A percentile compares a stretch with the other conserved stretches of the same genome.
phyloP scores from a whole-genome alignment of 192 early-diverging fungal species.

The Coemansia sp. region DNA sequence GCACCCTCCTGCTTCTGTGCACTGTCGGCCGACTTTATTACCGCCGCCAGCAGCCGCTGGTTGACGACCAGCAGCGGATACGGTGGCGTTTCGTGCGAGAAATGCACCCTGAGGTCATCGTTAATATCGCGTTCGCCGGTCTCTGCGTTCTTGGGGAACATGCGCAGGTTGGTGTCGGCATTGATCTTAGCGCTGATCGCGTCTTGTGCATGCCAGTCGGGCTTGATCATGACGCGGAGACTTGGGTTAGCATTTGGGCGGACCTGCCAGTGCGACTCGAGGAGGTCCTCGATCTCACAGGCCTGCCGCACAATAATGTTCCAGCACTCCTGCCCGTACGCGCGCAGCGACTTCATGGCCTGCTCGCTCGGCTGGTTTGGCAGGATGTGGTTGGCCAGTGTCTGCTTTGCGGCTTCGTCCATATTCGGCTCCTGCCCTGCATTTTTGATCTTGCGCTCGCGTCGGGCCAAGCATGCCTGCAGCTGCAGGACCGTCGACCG shows the following conservation, averaged over 20 bases:
- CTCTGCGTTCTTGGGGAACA: slow-evolving; percentile 13
- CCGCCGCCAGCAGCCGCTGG: slow-evolving; percentile 28
- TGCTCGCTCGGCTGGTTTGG: slow-evolving; percentile 44
- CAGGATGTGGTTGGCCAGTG: slow-evolving; percentile 36
- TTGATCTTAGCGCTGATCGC: slow-evolving; percentile 49
- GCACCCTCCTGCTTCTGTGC: slow-evolving; percentile 14
- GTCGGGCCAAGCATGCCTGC: slow-evolving; percentile 48
- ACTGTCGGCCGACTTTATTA: slow-evolving; percentile 15
- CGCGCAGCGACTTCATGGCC: slow-evolving; percentile 42
- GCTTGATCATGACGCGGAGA: slow-evolving; percentile 33
- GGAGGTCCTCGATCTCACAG: slow-evolving; percentile 47
- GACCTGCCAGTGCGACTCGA: slow-evolving; percentile 51
- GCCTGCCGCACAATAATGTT: slow-evolving; percentile 41
- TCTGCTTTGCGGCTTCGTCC: slow-evolving; percentile 23
- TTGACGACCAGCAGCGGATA: slow-evolving; percentile 46
- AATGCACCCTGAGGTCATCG: slow-evolving; percentile 20
- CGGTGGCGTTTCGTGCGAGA: slow-evolving; percentile 46
- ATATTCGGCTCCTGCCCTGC: slow-evolving; percentile 13
- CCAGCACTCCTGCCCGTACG: slow-evolving; percentile 46
- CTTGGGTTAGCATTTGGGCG: slow-evolving; percentile 16
- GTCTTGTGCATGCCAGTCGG: slow-evolving; percentile 43
- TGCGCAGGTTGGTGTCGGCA: slow-evolving; percentile 42
- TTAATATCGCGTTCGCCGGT: slow-evolving; percentile 11
- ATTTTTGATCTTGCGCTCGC: slow-evolving; percentile 39
- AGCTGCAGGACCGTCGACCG: slow-evolving; percentile 48